phyloP scores from a whole-genome alignment of 371 early-diverging fungal species.

The Mortierella sp. region DNA sequence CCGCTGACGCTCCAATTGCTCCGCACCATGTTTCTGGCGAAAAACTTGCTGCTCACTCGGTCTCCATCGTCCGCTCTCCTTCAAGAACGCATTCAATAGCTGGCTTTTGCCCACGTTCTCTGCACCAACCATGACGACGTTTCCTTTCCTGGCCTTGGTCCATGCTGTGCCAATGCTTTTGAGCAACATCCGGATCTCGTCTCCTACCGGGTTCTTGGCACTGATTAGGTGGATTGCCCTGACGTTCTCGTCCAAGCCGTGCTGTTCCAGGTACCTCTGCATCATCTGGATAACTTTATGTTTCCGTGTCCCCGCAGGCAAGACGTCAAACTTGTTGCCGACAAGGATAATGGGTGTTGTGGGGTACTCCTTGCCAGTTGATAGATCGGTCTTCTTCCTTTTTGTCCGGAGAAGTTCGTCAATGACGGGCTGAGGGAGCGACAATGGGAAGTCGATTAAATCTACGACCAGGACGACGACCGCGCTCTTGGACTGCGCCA shows the following conservation, averaged over 20 bases:
- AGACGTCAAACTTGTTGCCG: slow-evolving; percentile 52
- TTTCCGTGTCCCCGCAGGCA: slow-evolving; percentile 37
- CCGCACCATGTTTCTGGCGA: slow-evolving; percentile 2
- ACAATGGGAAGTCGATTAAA: slow-evolving; percentile 46
- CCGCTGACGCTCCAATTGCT: slow-evolving; percentile 23
- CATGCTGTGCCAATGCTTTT: slow-evolving; percentile 30
- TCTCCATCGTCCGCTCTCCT: slow-evolving; percentile 36
- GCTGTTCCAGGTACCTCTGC: slow-evolving; percentile 14
- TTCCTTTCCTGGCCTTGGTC: slow-evolving; percentile 31
- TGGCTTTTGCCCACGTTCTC: slow-evolving; percentile 55
- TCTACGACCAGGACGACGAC: slow-evolving; percentile 46
- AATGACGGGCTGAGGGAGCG: slow-evolving; percentile 37
- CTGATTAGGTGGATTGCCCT: slow-evolving; percentile 43
- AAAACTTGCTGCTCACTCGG: slow-evolving; percentile 8
- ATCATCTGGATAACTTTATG: slow-evolving; percentile 13
- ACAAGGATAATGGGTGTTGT: slow-evolving; percentile 43
- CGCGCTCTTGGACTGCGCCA: slow-evolving; percentile 37
- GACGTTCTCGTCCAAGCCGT: slow-evolving; percentile 20
- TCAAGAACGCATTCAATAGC: slow-evolving; percentile 47
- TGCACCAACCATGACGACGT: slow-evolving; percentile 45
- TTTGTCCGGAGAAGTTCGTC: slow-evolving; percentile 24
- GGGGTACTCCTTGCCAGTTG: neutral
- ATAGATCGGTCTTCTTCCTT: neutral
- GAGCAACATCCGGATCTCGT: slow-evolving; percentile 35
- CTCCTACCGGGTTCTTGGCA: slow-evolving; percentile 46